Evolutionary conservation across 305 asterid species (phyloP), one percentile per base, ranked within the genome.

Genomic region (Fraxinus sp.): DNA sequence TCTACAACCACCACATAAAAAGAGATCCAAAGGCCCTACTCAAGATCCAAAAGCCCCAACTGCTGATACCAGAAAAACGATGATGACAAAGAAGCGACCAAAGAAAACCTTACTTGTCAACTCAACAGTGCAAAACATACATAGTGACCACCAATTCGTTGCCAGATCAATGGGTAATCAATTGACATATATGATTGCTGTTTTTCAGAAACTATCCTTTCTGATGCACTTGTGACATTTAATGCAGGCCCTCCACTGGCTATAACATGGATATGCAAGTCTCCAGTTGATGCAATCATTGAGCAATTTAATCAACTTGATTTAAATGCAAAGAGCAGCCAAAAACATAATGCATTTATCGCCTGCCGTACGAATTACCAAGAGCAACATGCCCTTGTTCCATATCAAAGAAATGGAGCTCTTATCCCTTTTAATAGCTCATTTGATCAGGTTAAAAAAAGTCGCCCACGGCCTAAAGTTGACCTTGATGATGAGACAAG

Each of bases 401-500:
- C 95, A 70, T 94, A 83, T 87, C 95, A 85, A 83, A 88, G 85
- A 86, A 87, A 87, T 81, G 97, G 97, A 66, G 90, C 89, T 74
- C 80, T 95, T 72, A 86, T 93, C 84, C 94, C 97, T 78, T 92
- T 88, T 75, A 90, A 87, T 66, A 80, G 77, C 84, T 88, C 94
- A 73, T 84, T 88, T 80, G 83, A 84, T 78, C 85, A 82, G 77
- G 81, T 85, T 30, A 94, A 83, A 85, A 91, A 87, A 88, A 89
- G 90, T 84, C 81, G 75, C 70, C 89, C 92, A 74, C 91, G 98
- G 78, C 92, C 98, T 32, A 95, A 92, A 90, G 98, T 97, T 85
- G 94, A 95, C 80, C 98, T 97, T 83, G 99, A 97, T 85, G 97
- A 91, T 78, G 98, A 94, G 93, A 95, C 99, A 78, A 90, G 83